Percentiles rank a stretch among this genome's conserved stretches.
These are phyloP conservation scores for Fusarium verrucosum DNA, from an alignment of 2,329 filamentous ascomycete species.

Conservation along the genomic window DNA sequence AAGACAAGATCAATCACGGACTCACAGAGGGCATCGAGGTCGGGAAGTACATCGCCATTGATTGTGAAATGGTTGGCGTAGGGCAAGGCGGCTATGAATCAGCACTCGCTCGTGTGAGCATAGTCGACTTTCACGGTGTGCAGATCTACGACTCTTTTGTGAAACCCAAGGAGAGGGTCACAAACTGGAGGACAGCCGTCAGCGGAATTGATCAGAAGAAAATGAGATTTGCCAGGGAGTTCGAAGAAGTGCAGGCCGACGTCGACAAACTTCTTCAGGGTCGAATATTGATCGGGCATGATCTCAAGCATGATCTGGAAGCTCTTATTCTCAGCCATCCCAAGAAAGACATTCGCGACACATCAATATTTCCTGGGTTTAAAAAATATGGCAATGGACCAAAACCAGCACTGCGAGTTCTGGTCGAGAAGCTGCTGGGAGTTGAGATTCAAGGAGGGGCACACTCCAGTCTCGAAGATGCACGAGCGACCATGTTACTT, in stretches of 20 bases:
- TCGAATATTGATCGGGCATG: constrained; percentile 83
- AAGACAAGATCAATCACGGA: constrained; percentile 70
- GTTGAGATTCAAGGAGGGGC: constrained; percentile 71
- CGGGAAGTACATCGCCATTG: constrained; percentile 91
- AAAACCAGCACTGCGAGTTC: constrained; percentile 71
- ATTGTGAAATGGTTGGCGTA: constrained; percentile 98
- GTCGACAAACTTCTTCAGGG: constrained; percentile 75
- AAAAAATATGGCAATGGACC: constrained; percentile 72
- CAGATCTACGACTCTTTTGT: constrained; percentile 97
- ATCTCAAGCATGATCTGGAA: constrained; percentile 80
- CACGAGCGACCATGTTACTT: constrained; percentile 87
- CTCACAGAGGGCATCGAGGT: constrained; percentile 70
- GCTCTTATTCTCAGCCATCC: constrained; percentile 83
- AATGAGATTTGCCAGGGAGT: constrained; percentile 73
- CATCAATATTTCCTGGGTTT: constrained; percentile 79
- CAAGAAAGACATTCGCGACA: constrained; percentile 82
- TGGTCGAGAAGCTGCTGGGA: constrained; percentile 66
- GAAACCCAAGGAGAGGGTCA: constrained; percentile 77
- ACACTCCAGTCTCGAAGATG: constrained; percentile 80
- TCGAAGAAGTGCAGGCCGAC: constrained; percentile 79
- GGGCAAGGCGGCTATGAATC: constrained; percentile 75
- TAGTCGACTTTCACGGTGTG: constrained; percentile 92
- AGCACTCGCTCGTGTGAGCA: constrained; percentile 83
- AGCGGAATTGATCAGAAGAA: constrained; percentile 82
- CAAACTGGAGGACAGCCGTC: constrained; percentile 88